Evolutionary conservation across 495 filamentous ascomycete genomes (phyloP).

Genomic region (Delitschia confertaspora): DNA sequence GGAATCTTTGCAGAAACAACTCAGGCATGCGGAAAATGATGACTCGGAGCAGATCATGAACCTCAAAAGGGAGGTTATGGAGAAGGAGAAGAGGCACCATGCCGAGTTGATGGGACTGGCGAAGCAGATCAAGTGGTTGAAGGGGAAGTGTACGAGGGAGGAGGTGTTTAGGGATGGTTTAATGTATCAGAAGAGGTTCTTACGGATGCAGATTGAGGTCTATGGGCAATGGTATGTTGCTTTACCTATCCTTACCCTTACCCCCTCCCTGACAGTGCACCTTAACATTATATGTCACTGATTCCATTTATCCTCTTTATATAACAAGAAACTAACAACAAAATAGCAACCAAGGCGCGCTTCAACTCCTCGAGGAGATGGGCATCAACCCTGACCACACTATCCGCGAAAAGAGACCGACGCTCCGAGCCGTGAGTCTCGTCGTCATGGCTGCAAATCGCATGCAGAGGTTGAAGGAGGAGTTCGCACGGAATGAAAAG

Average conservation of each 20-base stretch:
- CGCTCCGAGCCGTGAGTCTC: slow-evolving; percentile 43
- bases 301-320: not conserved
- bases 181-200: slow-evolving; percentile 68
- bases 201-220: slow-evolving; percentile 70
- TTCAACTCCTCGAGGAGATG: slow-evolving; percentile 74
- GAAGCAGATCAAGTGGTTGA: slow-evolving; percentile 84
- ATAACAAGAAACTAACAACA: slow-evolving; percentile 4
- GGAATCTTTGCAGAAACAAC: slow-evolving; percentile 4
- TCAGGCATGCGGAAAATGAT: slow-evolving; percentile 1
- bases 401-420: slow-evolving; percentile 35
- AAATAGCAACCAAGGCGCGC: slow-evolving; percentile 79
- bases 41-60: slow-evolving; percentile 7
- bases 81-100: slow-evolving; percentile 51
- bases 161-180: slow-evolving; percentile 66
- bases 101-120: slow-evolving; percentile 75
- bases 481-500: slow-evolving; percentile 37
- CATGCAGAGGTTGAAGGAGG: slow-evolving; percentile 46
- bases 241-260: slow-evolving; percentile 15
- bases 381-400: slow-evolving; percentile 48
- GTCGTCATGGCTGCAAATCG: slow-evolving; percentile 47
- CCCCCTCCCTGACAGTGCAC: slow-evolving; percentile 2
- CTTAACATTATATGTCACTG: not conserved
- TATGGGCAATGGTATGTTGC: slow-evolving; percentile 75
- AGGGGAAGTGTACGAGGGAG: slow-evolving; percentile 68
- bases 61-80: slow-evolving; percentile 15